Base-by-base conservation (phyloP, 805 yeast species). In the Ogataea naganishii region DNA sequence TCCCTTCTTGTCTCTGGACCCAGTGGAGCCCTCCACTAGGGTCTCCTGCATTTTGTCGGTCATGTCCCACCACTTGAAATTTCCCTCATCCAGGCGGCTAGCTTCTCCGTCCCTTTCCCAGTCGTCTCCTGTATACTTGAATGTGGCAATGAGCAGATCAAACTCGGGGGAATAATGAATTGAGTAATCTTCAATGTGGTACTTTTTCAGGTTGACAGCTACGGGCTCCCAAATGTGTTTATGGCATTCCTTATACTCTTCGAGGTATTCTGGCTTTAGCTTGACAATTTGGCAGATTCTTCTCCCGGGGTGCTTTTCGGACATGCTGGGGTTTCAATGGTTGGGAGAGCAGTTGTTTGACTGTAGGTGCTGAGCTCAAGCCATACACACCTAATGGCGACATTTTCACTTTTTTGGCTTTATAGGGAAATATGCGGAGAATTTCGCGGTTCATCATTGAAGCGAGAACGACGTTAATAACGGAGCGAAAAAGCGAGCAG, bases 151-250 rank as follows among this genome's bases (percentile, higher is more conserved):
- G 13, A 61, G 36, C 12, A 61, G 29, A 15, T 39, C 40, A 29
- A 51, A 47, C 17, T 38, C 34, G 7, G 60, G 56, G 22, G 51
- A 31, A 32, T 58, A 60, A 35, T 54, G 53, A 32, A 61, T 59
- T 1, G 65, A 60, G 41, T 60, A 61, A 42, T 60, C 66, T 36
- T 57, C 64, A 29, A 61, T 56, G 33, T 58, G 59, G 35, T 56
- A 56, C 26, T 57, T 53, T 11, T 40, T 38, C 19, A 61, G 35
- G 32, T 48, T 53, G 18, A 39, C 50, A 14, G 53, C 40, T 4
- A 61, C 65, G 7, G 56, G 48, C 11, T 42, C 43, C 43, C 53
- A 49, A n/a, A 52, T 49, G 7, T 44, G 36, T 14, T 36, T 23
- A 37, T 61, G 66, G 24, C 49, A 37, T 29, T 47, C 41, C 23